Evolutionary conservation across 2,329 filamentous ascomycete genomes (phyloP), one percentile per base, ranked within the genome.

Genomic region (Knufia fluminis): DNA sequence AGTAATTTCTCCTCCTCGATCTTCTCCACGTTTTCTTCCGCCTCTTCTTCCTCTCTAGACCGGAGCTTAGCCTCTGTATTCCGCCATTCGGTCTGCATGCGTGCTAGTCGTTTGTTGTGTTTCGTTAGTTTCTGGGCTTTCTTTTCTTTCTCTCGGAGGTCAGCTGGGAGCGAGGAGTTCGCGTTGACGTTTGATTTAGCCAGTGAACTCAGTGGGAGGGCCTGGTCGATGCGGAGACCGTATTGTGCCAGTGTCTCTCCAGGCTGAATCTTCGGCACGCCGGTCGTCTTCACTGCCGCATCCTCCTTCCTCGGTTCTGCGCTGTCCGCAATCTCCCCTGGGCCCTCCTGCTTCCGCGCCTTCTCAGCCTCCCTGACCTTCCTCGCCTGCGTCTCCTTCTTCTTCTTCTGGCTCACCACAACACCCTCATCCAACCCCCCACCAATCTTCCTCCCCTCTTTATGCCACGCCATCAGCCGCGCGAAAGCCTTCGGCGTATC

Each of bases 401-500:
- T 66, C 20, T 68, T 68, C 26, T 59, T 56, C 31, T 67, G 66
- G 10, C 72, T 58, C 12, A 51, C 51, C 16, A 50, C 52, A 2
- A 49, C 43, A 7, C 86, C 86, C 55, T 92, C 79, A 62, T 94
- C 84, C 7, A 94, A 71, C 4, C 83, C 82, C 8, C 75, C 78
- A 3, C 75, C 74, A 8, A 75, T 66, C 52, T 74, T 77, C 61
- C 80, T 82, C 19, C 69, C 69, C n/a, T 79, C 75, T 14, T 72
- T 67, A 35, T 83, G 78, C 57, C 82, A 78, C 28, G 85, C 80
- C 85, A 97, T 92, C 54, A 97, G 70, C 10, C 89, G 82, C 54
- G 80, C 79, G 67, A 98, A 98, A 1, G 85, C 87, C 57, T 87
- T 85, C 0, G 92, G 92, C 1, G 86, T 90, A 68, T 97, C 92